Evolutionary conservation across 2,329 filamentous ascomycete species (phyloP).

Genomic region (Ceratocystis papillata): DNA sequence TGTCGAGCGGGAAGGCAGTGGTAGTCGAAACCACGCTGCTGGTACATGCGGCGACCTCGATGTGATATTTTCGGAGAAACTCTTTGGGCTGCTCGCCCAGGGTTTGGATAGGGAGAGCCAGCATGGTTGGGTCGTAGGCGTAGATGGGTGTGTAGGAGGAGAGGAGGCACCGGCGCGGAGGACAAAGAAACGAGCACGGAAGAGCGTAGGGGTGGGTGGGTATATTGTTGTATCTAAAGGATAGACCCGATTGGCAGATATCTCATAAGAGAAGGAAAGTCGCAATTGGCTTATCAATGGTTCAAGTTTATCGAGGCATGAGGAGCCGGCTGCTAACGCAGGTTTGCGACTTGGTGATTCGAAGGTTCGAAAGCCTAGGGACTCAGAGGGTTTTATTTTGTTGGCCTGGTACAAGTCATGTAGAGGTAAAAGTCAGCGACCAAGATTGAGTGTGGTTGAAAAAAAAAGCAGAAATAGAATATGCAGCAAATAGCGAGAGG

Average conservation of each 20-base stretch:
- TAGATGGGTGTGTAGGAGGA: not conserved
- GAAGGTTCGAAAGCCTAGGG: not conserved
- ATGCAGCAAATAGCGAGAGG: not conserved
- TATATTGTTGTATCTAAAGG: not conserved
- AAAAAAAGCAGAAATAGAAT: not conserved
- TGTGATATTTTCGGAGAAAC: slow-evolving; percentile 46
- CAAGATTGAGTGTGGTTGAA: not conserved
- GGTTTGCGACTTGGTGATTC: not conserved
- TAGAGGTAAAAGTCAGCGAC: too few species aligned
- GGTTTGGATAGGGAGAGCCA: slow-evolving; percentile 17
- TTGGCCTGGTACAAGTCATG: too few species aligned
- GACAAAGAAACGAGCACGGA: not conserved
- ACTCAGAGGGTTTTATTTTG: not conserved
- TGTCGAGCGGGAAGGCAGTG: slow-evolving; percentile 75
- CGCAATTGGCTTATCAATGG: not conserved
- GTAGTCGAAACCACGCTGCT: slow-evolving; percentile 70
- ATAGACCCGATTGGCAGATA: not conserved
- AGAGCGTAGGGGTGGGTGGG: not conserved
- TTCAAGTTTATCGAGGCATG: not conserved
- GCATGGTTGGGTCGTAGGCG: slow-evolving; percentile 17
- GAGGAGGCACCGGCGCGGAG: not conserved
- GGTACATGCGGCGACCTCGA: slow-evolving; percentile 65
- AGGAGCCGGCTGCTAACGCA: not conserved
- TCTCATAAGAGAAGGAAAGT: not conserved
- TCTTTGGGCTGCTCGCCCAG: slow-evolving; percentile 22